Evolutionary conservation across 2,329 filamentous ascomycete species (phyloP), one percentile per base, ranked within the genome.

Genomic region (Chaetomiaceae sp.): DNA sequence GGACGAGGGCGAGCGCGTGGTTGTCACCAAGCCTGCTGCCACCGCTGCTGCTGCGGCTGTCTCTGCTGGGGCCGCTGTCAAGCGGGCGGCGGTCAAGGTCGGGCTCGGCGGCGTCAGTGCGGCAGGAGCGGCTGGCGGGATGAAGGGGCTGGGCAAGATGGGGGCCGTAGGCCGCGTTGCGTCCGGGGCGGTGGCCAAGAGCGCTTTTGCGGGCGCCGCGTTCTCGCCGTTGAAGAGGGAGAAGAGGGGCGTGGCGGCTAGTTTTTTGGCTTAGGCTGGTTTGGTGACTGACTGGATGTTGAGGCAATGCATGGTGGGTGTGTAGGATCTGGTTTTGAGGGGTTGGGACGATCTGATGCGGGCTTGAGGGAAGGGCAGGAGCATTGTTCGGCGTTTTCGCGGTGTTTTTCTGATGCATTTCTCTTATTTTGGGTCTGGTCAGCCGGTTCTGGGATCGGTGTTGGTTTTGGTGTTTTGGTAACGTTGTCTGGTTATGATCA

Each of bases 141-240:
- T 6, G 12, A 14, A 51, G 27, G 18, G 62, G 56, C 50, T 62
- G 47, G 44, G 30, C 5, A 51, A 48, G 12, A n/a, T 9, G 24
- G 27, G 17, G 33, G 49, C 56, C 11, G 55, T n/a, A n/a, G n/a
- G n/a, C n/a, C n/a, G n/a, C n/a, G 54, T 9, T 68, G 69, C 53
- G 63, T 65, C 20, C 65, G 64, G 1, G 62, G 74, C 38, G 32
- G 63, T 65, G 26, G 61, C 62, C n/a, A 62, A 67, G 35, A 72
- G 65, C 58, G 75, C 66, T 0, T 78, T 83, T 52, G 71, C 64
- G 27, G 70, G 70, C 11, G 68, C 67, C 15, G 59, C 71, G 4
- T 88, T 89, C 61, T 88, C 84, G 15, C 85, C 85, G 7, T 66
- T 89, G 49, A 89, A 89, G 68, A 76, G 77, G 60, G 80, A 88